Evolutionary conservation across 148 eudicot species (phyloP).

Genomic region (Rheum nobile): DNA sequence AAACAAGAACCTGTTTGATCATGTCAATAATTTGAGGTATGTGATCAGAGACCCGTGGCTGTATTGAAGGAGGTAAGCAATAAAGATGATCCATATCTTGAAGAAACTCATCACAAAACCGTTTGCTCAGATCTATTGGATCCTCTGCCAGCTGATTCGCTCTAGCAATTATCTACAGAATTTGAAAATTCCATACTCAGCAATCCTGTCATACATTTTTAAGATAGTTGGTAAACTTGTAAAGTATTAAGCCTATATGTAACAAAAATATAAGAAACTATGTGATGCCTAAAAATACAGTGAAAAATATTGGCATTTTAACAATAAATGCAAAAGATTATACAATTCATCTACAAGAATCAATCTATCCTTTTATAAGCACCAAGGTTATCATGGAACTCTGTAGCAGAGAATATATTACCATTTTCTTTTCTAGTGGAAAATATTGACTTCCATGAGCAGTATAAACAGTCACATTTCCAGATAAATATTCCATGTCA

Average conservation of each 20-base stretch:
- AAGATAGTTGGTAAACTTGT: slow-evolving; percentile 32
- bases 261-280: neutral
- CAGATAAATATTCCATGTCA: neutral
- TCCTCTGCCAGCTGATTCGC: slow-evolving; percentile 84
- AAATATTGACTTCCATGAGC: neutral
- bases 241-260: slow-evolving; percentile 7
- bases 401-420: neutral
- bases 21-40: slow-evolving; percentile 87
- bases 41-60: slow-evolving; percentile 96
- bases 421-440: neutral
- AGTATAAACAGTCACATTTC: too few relatives aligned
- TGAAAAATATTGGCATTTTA: neutral
- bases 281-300: neutral
- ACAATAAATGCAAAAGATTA: neutral
- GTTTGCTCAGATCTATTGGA: slow-evolving; percentile 76
- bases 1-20: slow-evolving; percentile 69
- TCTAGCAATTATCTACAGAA: slow-evolving; percentile 95
- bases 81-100: slow-evolving; percentile 70
- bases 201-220: slow-evolving; percentile 52
- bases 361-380: neutral
- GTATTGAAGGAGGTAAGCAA: slow-evolving; percentile 74
- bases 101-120: slow-evolving; percentile 83
- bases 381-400: neutral
- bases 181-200: slow-evolving; percentile 75
- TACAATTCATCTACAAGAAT: neutral